Percentiles rank a stretch among this genome's conserved stretches.
phyloP scores from a whole-genome alignment of 441 rosid genomes.

The Arabidopsis lyrata region DNA sequence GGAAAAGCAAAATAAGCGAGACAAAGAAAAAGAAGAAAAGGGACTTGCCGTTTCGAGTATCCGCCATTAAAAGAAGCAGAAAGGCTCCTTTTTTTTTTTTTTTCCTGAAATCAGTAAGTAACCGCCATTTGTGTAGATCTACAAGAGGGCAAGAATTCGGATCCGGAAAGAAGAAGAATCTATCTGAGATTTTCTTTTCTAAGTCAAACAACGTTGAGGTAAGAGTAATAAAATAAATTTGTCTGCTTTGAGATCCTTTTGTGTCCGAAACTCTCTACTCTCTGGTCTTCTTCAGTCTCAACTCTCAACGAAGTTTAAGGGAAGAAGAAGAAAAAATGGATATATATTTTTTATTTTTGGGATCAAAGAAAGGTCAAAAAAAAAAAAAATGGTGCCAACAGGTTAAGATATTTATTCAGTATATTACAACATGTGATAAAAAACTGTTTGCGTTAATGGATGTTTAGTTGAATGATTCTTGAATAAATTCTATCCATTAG shows the following conservation, averaged over 20 bases:
- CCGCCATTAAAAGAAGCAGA: slow-evolving; percentile 58
- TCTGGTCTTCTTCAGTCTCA: slow-evolving; percentile 27
- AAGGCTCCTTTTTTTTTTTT: not conserved
- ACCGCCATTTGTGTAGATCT: slow-evolving; percentile 45
- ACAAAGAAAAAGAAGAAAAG: slow-evolving; percentile 44
- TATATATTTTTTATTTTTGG: not conserved
- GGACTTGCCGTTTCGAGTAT: slow-evolving; percentile 63
- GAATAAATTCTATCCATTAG: not conserved
- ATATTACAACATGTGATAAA: not conserved
- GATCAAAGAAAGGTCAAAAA: slow-evolving; percentile 27
- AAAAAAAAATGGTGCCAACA: not conserved
- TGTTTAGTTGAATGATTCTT: slow-evolving; percentile 1
- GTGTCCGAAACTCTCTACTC: slow-evolving; percentile 32
- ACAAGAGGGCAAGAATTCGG: slow-evolving; percentile 38
- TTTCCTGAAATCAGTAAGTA: slow-evolving; percentile 44
- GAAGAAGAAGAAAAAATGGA: not conserved
- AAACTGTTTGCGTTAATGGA: slow-evolving; percentile 3
- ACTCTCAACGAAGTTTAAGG: slow-evolving; percentile 1
- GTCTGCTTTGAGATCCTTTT: slow-evolving; percentile 21
- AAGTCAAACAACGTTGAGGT: slow-evolving; percentile 33
- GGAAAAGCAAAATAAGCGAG: slow-evolving; percentile 47
- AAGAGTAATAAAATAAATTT: not conserved
- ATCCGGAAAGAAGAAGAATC: slow-evolving; percentile 54
- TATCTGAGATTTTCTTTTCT: slow-evolving; percentile 48
- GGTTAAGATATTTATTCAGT: not conserved